Evolutionary conservation across 2,329 filamentous ascomycete genomes (phyloP).

Genomic region (Penicillium decumbens): DNA sequence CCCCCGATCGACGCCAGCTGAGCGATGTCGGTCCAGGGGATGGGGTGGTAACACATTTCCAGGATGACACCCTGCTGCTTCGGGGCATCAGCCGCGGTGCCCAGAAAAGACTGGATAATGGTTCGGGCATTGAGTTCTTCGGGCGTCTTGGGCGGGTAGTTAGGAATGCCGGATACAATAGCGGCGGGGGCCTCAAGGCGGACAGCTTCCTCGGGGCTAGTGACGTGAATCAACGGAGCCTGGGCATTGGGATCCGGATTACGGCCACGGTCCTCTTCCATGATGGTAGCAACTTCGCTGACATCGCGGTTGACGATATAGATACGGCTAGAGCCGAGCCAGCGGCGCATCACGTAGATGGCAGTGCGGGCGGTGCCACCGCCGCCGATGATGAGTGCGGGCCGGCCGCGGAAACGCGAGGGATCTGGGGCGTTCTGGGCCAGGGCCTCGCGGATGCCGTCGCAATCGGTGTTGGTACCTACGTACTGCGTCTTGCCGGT

Average conservation of each 20-base stretch:
- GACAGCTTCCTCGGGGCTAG: conserved; percentile 57
- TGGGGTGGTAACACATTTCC: conserved; percentile 80
- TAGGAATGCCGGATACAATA: conserved; percentile 69
- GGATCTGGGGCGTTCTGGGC: conserved; percentile 46
- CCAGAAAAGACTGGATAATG: conserved; percentile 45
- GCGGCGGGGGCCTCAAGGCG: conserved; percentile 58
- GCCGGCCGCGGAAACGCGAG: conserved; percentile 45
- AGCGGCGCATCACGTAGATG: conserved; percentile 68
- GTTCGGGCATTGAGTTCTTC: conserved; percentile 59
- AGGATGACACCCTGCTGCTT: conserved; percentile 62
- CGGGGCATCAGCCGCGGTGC: conserved; percentile 11
- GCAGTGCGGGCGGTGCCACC: conserved; percentile 75
- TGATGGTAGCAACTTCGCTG: conserved; percentile 62
- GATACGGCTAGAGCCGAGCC: conserved; percentile 62
- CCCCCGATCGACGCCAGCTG: conserved; percentile 56
- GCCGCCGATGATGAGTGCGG: conserved; percentile 70
- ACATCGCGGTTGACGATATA: conserved; percentile 74
- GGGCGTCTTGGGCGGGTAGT: conserved; percentile 64
- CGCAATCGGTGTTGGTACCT: conserved; percentile 76
- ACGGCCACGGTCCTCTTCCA: conserved; percentile 60
- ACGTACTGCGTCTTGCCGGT: conserved; percentile 53
- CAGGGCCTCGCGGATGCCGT: conserved; percentile 72
- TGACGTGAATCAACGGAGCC: conserved; percentile 55
- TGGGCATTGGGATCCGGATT: conserved; percentile 37
- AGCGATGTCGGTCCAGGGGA: conserved; percentile 63